Base-by-base conservation (phyloP, 495 filamentous ascomycete species). In the Hypoxylon crocopeplum region DNA sequence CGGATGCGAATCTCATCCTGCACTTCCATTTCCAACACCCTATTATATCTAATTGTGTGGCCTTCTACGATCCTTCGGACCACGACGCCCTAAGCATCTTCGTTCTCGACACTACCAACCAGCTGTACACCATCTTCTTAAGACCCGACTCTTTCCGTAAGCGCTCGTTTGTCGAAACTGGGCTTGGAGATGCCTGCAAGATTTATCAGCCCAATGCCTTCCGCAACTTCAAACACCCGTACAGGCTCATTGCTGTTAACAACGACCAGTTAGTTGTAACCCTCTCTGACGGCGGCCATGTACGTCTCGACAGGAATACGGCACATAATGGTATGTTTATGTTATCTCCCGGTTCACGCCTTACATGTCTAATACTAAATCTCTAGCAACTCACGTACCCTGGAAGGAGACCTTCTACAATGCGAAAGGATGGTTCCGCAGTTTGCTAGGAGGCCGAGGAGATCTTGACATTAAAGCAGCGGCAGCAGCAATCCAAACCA, bases 321-420 rank as follows among this genome's bases (percentile, higher is more conserved):
- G 78, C 79, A n/a, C 79, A 86, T 55, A 87, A 90, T 74, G 83
- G 90, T 89, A 75, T 77, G 78, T 57, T 37, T 33, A 6, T 27
- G 24, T 7, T 22, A 19, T 16, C 20, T 22, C 15, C 15, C 20
- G 4, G 30, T 30, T 44, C n/a, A 8, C 30, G 7, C 21, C n/a
- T n/a, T 15, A 33, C 8, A n/a, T 38, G 25, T 52, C 51, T 60
- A 40, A 49, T 13, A 12, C 30, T 39, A 11, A 13, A 5, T 27
- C 11, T 30, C 37, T 59, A 72, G 70, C 53, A 32, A 32, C 68
- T 77, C 83, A 84, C 19, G 81, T 80, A 2, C 71, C 77, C 15
- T 97, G 92, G 92, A 82, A 80, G 36, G 92, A 94, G 64, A 81
- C 86, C 13, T 86, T 88, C 36, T 91, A 90, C 63, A 88, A 88